Evolutionary conservation across 2,329 filamentous ascomycete genomes (phyloP).

Genomic region (Pezizomycotina sp.): DNA sequence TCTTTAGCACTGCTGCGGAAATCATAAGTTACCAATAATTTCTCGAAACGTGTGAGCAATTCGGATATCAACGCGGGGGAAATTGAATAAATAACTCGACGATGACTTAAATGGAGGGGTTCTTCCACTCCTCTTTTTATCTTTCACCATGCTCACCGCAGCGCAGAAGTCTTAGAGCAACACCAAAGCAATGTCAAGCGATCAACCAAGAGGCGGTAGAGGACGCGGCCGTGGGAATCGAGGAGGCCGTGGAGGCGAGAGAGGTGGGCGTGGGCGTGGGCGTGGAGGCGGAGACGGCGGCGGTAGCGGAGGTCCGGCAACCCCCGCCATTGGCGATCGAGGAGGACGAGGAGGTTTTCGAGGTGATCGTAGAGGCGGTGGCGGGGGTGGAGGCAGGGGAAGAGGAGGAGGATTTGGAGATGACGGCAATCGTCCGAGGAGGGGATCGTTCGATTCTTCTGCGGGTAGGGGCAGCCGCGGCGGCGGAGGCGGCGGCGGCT

Average conservation of each 20-base stretch:
- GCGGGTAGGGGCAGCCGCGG: neutral
- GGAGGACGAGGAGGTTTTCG: neutral
- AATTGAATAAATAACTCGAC: neutral
- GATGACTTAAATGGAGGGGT: slow-evolving; percentile 1
- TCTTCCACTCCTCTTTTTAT: slow-evolving; percentile 4
- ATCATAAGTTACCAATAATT: no score
- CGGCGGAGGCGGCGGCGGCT: slow-evolving; percentile 13
- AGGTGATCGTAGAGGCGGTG: neutral
- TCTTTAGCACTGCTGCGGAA: slow-evolving; percentile 29
- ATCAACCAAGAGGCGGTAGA: no score
- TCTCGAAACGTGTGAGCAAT: no score
- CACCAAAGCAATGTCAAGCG: no score
- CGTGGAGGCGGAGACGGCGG: neutral
- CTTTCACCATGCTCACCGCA: slow-evolving; percentile 2
- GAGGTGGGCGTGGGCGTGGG: slow-evolving; percentile 12
- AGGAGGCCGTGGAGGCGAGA: slow-evolving; percentile 17
- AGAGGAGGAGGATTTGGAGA: neutral
- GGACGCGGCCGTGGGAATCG: slow-evolving; percentile 12
- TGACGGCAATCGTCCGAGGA: neutral
- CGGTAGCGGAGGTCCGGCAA: neutral
- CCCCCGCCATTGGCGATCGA: neutral
- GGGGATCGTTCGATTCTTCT: neutral
- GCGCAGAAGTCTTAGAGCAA: slow-evolving; percentile 2
- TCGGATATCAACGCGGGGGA: slow-evolving; percentile 1
- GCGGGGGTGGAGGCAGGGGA: slow-evolving; percentile 21